phyloP scores from a whole-genome alignment of 371 early-diverging fungal species.

The Batkoa obscura region DNA sequence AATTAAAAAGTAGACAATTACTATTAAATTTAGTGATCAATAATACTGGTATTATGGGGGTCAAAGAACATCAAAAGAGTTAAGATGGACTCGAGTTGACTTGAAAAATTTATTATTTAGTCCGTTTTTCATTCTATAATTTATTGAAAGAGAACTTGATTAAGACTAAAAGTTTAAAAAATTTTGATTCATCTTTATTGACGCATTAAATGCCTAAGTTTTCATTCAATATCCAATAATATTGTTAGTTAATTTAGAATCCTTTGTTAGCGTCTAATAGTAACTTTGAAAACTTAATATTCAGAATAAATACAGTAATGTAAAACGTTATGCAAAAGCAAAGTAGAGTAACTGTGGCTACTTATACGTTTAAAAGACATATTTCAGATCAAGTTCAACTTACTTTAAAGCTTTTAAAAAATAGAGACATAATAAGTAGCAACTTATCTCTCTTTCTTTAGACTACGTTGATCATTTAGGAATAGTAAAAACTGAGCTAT shows the following conservation, averaged over 20 bases:
- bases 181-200: too few species aligned
- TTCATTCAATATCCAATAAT: too few species aligned
- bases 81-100: not conserved
- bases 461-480: not conserved
- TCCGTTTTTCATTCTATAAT: not conserved
- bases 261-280: too few species aligned
- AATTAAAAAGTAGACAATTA: not conserved
- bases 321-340: not conserved
- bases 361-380: not conserved
- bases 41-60: conserved; percentile 5
- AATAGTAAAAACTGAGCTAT: not conserved
- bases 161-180: not conserved
- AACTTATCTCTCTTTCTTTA: too few species aligned
- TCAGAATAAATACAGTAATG: not conserved
- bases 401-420: too few species aligned
- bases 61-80: not conserved
- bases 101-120: not conserved
- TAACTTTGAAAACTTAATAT: not conserved
- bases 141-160: not conserved
- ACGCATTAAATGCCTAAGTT: too few species aligned
- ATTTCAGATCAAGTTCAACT: too few species aligned
- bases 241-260: too few species aligned
- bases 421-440: too few species aligned
- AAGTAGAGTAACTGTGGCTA: not conserved
- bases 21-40: not conserved